These are phyloP conservation scores for Capsicum chinense DNA, from an alignment of 257 asterid species.

Conservation along the genomic window DNA sequence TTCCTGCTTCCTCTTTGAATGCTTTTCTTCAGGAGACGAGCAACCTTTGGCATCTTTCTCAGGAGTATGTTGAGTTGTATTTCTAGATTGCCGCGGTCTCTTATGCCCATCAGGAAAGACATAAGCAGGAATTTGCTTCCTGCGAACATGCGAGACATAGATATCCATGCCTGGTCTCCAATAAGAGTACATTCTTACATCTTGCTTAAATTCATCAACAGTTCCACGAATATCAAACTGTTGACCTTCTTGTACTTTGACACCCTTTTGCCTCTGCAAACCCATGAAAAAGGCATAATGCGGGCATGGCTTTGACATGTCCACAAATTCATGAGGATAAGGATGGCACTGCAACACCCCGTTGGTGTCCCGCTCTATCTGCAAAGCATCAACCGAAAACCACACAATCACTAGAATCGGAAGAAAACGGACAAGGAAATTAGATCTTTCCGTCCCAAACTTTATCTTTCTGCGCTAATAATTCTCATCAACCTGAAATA, in stretches of 20 bases:
- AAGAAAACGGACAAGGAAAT: neutral
- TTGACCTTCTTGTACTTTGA: conserved; percentile 41
- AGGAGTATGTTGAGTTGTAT: conserved; percentile 7
- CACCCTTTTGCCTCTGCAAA: conserved; percentile 44
- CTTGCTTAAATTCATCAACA: conserved; percentile 47
- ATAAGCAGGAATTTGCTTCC: conserved; percentile 41
- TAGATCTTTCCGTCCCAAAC: neutral
- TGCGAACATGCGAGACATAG: conserved; percentile 44
- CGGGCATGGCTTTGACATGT: conserved; percentile 37
- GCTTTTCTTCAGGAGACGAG: conserved; percentile 29
- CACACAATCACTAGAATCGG: neutral
- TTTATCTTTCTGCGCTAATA: neutral
- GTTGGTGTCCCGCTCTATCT: conserved; percentile 47
- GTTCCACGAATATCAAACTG: conserved; percentile 49
- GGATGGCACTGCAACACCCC: conserved; percentile 54
- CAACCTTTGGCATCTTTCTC: conserved; percentile 23
- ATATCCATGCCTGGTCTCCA: conserved; percentile 51
- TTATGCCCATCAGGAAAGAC: conserved; percentile 47
- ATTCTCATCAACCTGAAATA: neutral
- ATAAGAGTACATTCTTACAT: conserved; percentile 38
- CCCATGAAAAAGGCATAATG: conserved; percentile 47
- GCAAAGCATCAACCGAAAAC: conserved; percentile 16
- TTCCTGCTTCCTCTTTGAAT: conserved; percentile 30
- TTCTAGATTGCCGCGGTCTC: conserved; percentile 31
- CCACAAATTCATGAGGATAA: conserved; percentile 43